Percentiles rank a stretch among this genome's conserved stretches.
phyloP scores from a whole-genome alignment of 176 grass and related monocot genomes.

The Puccinellia tenuiflora region DNA sequence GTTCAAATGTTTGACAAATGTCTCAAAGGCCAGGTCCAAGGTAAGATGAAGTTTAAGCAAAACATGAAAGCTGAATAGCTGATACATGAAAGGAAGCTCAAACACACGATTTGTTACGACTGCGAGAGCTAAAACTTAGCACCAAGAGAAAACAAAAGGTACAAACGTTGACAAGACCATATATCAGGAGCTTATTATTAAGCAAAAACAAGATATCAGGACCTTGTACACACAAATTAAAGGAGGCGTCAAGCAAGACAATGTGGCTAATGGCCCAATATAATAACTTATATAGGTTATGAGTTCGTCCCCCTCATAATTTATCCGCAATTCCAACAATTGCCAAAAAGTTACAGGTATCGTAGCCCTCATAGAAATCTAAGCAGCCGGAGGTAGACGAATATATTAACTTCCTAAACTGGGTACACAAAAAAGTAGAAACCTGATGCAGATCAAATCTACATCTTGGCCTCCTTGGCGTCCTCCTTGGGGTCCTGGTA shows the following conservation, averaged over 20 bases:
- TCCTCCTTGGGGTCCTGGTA: constrained; percentile 68
- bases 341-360: constrained; percentile 1
- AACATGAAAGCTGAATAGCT: background rate
- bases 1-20: background rate
- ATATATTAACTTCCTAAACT: constrained; percentile 37
- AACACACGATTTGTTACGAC: background rate
- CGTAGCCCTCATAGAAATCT: background rate
- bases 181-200: background rate
- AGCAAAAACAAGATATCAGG: background rate
- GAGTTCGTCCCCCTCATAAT: background rate
- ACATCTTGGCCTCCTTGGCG: constrained; percentile 69
- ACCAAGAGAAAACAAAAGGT: background rate
- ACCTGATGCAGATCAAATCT: constrained; percentile 8
- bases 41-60: background rate
- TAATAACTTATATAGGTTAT: background rate
- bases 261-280: background rate
- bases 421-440: constrained; percentile 26
- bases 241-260: background rate
- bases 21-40: background rate
- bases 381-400: background rate
- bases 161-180: background rate
- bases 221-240: background rate
- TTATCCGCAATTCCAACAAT: constrained; percentile 11
- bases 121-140: background rate
- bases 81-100: no score